Conservation (phyloP, 805 yeast species). For the Zygoascus tannicola region DNA sequence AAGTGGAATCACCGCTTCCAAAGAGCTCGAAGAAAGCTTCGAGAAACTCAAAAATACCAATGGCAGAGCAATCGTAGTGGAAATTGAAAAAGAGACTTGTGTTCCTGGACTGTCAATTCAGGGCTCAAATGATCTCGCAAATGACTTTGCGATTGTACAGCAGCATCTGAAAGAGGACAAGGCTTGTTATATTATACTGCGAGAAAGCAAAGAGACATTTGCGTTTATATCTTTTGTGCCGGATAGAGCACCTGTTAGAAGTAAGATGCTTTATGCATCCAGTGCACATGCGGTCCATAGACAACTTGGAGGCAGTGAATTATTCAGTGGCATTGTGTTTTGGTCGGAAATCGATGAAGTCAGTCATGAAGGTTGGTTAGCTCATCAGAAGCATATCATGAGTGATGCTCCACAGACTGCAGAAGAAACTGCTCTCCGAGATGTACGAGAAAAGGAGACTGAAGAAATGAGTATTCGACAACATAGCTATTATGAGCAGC, state of each 20-base stretch:
- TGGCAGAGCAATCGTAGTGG: constrained; percentile 32
- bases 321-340: constrained; percentile 41
- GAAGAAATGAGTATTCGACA: constrained; percentile 20
- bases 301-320: constrained; percentile 55
- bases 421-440: constrained; percentile 37
- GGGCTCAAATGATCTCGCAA: constrained; percentile 25
- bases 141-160: constrained; percentile 32
- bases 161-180: constrained; percentile 28
- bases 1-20: constrained; percentile 48
- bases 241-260: constrained; percentile 68
- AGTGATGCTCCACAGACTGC: constrained; percentile 43
- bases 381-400: constrained; percentile 30
- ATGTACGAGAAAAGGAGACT: constrained; percentile 37
- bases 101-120: constrained; percentile 17
- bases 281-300: constrained; percentile 68
- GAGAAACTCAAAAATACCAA: constrained; percentile 31
- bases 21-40: constrained; percentile 39
- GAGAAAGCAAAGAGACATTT: constrained; percentile 24
- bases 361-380: constrained; percentile 39
- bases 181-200: constrained; percentile 45
- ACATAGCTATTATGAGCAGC: not conserved
- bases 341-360: constrained; percentile 52
- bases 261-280: constrained; percentile 91
- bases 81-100: constrained; percentile 25
- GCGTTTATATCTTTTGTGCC: constrained; percentile 80